A percentile compares a stretch with the other conserved stretches of the same genome.
Conservation (phyloP, 164 flowering plant genomes). For the Tetracentron sinense region DNA sequence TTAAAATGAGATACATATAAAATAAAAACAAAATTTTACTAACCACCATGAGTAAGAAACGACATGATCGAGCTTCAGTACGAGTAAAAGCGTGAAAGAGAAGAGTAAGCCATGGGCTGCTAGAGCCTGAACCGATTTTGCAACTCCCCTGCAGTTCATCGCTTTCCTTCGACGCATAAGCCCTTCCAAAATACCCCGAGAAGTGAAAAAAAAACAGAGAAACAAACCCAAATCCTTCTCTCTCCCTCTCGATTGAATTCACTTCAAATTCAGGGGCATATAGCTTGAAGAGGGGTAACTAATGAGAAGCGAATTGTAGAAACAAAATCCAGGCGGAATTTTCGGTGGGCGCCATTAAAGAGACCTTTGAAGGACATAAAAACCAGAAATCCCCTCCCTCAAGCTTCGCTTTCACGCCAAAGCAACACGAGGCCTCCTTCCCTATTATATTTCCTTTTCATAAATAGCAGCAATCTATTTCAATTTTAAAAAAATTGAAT, state of each 20-base stretch:
- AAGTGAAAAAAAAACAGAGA: background rate
- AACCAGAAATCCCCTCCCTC: too few relatives aligned
- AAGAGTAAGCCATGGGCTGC: slow-evolving; percentile 66
- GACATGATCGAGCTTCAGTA: slow-evolving; percentile 63
- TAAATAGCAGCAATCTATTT: too few relatives aligned
- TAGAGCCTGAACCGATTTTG: slow-evolving; percentile 58
- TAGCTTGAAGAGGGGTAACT: background rate
- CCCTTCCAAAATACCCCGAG: background rate
- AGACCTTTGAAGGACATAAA: too few relatives aligned
- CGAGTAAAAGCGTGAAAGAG: slow-evolving; percentile 66
- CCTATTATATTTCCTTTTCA: too few relatives aligned
- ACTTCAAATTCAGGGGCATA: background rate
- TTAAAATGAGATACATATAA: background rate
- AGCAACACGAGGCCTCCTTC: too few relatives aligned
- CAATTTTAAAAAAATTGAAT: too few relatives aligned
- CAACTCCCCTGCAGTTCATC: slow-evolving; percentile 78
- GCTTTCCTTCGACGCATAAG: slow-evolving; percentile 20
- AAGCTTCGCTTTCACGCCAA: background rate
- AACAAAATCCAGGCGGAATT: too few relatives aligned
- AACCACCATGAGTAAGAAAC: slow-evolving; percentile 79
- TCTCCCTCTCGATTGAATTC: background rate
- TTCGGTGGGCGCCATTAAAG: too few relatives aligned
- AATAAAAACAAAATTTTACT: slow-evolving; percentile 20
- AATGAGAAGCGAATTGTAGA: background rate
- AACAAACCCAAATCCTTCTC: background rate